Evolutionary conservation across 1,284 basidiomycete genomes (phyloP), one percentile per base, ranked within the genome.

Genomic region (Pascua guehoae): DNA sequence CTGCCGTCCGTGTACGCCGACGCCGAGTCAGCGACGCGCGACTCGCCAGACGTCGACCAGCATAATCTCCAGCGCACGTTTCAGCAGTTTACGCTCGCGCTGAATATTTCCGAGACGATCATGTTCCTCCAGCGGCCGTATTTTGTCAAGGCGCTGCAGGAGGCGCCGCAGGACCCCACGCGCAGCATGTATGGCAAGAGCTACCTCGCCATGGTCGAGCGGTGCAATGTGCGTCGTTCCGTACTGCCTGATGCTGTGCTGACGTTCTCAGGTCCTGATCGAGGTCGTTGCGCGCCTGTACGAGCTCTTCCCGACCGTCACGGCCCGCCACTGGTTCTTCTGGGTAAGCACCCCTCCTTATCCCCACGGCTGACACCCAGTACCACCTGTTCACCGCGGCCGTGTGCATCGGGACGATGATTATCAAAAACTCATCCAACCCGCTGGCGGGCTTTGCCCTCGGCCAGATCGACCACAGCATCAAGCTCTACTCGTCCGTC

Each of bases 351-450:
- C 16, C 38, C 51, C 15, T 3, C 45, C 9, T 8, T 8, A 38
- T n/a, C 39, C 40, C n/a, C 16, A 18, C 7, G 36, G 36, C 58
- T 54, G 11, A 62, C 46, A 10, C 15, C 2, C 53, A 66, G 69
- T 69, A 70, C 50, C 69, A 73, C 49, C 58, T 63, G 8, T 71
- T 69, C 59, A 70, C 66, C 5, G 63, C 68, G 1, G 71, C 68
- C 8, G 65, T 70, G 2, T 70, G 68, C 57, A 57, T 68, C 49
- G 62, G 62, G 2, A 64, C 65, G 2, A 55, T 66, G 52, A 58
- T 66, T 44, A 57, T 66, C 41, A 58, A 59, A 16, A 62, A 63
- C 46, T 56, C 63, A 8, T 40, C 53, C 4, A 63, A 65, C 54
- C 58, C 55, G 4, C 54, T 69, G 9, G 58, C 59, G 12, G 47